phyloP scores from a whole-genome alignment of 192 early-diverging fungal genomes.

The Coemansia sp. region DNA sequence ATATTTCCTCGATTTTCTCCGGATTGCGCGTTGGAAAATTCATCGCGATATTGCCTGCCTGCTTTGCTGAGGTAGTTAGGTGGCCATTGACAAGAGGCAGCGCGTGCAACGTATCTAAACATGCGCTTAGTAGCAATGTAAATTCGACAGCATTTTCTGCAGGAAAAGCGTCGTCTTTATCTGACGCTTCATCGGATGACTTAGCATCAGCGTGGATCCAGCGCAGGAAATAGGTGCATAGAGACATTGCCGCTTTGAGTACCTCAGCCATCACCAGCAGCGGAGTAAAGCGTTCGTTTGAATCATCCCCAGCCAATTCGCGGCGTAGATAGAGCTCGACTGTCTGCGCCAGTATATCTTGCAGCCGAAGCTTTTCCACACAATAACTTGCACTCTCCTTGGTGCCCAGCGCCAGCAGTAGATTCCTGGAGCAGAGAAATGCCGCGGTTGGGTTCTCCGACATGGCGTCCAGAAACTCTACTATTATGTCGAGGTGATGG shows the following conservation, averaged over 20 bases:
- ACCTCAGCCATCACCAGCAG: conserved; percentile 36
- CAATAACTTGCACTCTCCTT: conserved; percentile 10
- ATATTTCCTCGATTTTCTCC: conserved; percentile 9
- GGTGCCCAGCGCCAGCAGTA: conserved; percentile 25
- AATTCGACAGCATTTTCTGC: conserved; percentile 23
- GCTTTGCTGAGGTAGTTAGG: conserved; percentile 25
- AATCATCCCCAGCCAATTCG: background rate
- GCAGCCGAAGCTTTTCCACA: conserved; percentile 23
- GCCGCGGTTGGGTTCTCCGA: background rate
- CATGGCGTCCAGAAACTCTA: conserved; percentile 2
- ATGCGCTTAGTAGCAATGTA: conserved; percentile 16
- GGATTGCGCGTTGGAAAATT: conserved; percentile 31
- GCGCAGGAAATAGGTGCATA: conserved; percentile 26
- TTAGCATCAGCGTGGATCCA: background rate
- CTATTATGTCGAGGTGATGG: conserved; percentile 11
- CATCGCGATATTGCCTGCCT: conserved; percentile 37
- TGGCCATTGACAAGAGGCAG: conserved; percentile 15
- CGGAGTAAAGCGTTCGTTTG: conserved; percentile 17
- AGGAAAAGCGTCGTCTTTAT: conserved; percentile 26
- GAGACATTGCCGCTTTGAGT: conserved; percentile 40
- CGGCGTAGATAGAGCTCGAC: conserved; percentile 5
- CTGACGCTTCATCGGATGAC: background rate
- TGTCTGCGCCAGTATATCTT: conserved; percentile 10
- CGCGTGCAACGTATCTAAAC: conserved; percentile 7
- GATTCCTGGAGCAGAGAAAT: conserved; percentile 41